Evolutionary conservation across 495 filamentous ascomycete genomes (phyloP), one percentile per base, ranked within the genome.

Genomic region (Xylaria castorea): DNA sequence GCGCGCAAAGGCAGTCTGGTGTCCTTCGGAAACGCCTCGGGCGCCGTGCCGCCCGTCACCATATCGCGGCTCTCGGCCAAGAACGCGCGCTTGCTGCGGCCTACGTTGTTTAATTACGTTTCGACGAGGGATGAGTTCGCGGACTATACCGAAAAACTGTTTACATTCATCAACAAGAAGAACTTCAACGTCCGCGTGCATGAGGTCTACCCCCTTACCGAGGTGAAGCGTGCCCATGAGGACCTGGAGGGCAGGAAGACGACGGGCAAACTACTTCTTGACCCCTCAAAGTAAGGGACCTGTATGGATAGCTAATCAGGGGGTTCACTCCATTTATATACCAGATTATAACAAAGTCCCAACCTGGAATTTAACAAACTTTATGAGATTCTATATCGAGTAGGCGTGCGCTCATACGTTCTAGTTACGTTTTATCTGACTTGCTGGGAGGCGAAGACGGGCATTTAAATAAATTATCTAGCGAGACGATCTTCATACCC

Each of bases 201-300:
- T 78, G 87, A 97, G 73, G 82, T 89, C 1, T 99, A 98, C 80
- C 89, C 91, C n/a, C 81, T 98, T 62, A 86, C 88, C 79, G 91
- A 97, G 38, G 89, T 93, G 27, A 89, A 82, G 27, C 85, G 88
- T 74, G 94, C 93, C 36, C 95, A 98, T 75, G 83, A 77, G 79
- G 96, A 98, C 82, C 82, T 98, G 38, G 93, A 97, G 81, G 88
- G 92, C 34, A 83, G 95, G 65, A 92, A 91, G 84, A 94, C 93
- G 0, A 95, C 90, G 44, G 95, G 96, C 20, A 98, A 97, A 86
- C 77, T 94, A 68, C 66, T 90, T 71, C 76, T 90, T 67, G 89
- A 87, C 46, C 78, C 78, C 1, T 68, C 69, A 58, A 78, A 79
- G 34, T 79, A 73, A 18, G 22, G 40, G 30, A n/a, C 0, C 7